A percentile compares a stretch with the other conserved stretches of the same genome.
phyloP scores from a whole-genome alignment of 1,139 yeast species.

The Pichia sp. region DNA sequence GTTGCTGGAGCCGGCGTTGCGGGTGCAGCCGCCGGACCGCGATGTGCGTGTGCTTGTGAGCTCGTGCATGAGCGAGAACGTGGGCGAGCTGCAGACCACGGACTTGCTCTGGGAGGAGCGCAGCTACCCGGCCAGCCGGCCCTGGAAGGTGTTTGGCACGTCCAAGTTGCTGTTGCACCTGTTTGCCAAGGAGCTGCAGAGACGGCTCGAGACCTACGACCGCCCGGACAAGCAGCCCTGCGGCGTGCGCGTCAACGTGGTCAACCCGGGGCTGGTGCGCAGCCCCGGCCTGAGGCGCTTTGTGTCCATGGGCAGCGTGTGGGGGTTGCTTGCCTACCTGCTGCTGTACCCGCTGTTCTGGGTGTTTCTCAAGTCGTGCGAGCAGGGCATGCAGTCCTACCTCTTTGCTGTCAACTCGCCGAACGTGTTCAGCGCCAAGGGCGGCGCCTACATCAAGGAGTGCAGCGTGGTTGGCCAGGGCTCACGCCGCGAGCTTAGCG shows the following conservation, averaged over 20 bases:
- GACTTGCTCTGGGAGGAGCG: constrained; percentile 65
- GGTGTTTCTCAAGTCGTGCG: constrained; percentile 68
- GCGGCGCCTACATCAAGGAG: constrained; percentile 70
- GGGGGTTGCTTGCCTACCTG: constrained; percentile 63
- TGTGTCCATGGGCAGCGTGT: constrained; percentile 68
- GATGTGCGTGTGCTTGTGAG: constrained; percentile 79
- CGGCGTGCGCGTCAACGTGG: constrained; percentile 68
- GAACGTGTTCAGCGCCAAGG: constrained; percentile 50
- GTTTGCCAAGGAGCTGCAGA: constrained; percentile 73
- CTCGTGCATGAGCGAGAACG: constrained; percentile 70
- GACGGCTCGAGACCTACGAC: constrained; percentile 43
- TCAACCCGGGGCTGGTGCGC: constrained; percentile 90
- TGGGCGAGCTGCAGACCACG: constrained; percentile 59
- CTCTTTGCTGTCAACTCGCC: constrained; percentile 72
- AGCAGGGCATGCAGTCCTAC: constrained; percentile 76
- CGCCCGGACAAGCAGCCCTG: constrained; percentile 50
- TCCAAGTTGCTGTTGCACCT: constrained; percentile 73
- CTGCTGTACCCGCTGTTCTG: constrained; percentile 78
- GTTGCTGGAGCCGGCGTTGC: constrained; percentile 71
- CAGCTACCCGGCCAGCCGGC: constrained; percentile 55
- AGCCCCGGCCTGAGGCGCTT: constrained; percentile 81
- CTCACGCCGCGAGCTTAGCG: constrained; percentile 59
- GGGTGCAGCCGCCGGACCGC: constrained; percentile 89
- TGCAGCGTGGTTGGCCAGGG: constrained; percentile 53
- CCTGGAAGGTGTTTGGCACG: constrained; percentile 78